Conservation (phyloP, 1,284 basidiomycete species). For the Melanopsichium pennsylvanicum region DNA sequence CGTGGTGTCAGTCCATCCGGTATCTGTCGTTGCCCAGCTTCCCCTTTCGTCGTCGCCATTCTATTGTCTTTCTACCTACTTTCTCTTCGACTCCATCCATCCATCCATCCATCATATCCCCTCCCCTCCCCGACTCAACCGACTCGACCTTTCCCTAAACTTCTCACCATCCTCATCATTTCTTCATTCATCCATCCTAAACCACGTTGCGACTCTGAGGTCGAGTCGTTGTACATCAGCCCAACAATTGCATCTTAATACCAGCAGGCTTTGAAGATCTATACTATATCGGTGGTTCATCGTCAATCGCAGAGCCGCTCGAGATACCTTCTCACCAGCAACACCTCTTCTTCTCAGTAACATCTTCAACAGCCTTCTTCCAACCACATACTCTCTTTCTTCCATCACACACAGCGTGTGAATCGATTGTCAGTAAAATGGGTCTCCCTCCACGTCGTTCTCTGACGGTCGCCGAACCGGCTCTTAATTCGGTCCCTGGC, state of each 20-base stretch:
- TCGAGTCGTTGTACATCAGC: slow-evolving; percentile 9
- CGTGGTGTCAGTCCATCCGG: too few relatives aligned
- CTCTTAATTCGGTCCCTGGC: slow-evolving; percentile 26
- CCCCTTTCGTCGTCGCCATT: neutral
- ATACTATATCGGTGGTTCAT: too few relatives aligned
- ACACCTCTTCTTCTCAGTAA: too few relatives aligned
- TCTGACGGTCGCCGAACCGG: slow-evolving; percentile 47
- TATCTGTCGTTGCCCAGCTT: too few relatives aligned
- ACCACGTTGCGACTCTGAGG: neutral
- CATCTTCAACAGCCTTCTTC: too few relatives aligned
- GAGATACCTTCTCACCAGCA: too few relatives aligned
- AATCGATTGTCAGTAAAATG: too few relatives aligned
- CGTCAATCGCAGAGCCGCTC: too few relatives aligned
- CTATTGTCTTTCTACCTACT: neutral
- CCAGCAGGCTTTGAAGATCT: too few relatives aligned
- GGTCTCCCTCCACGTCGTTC: slow-evolving; percentile 57
- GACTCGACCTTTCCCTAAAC: slow-evolving; percentile 15
- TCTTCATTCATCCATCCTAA: too few relatives aligned
- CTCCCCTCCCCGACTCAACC: slow-evolving; percentile 18
- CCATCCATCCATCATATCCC: slow-evolving; percentile 3
- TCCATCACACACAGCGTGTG: neutral
- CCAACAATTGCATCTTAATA: neutral
- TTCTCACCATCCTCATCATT: slow-evolving; percentile 4
- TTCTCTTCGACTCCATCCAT: neutral
- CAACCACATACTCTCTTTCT: neutral